Conservation (phyloP, 768 basidiomycete species). For the Leccinum rimulosum region DNA sequence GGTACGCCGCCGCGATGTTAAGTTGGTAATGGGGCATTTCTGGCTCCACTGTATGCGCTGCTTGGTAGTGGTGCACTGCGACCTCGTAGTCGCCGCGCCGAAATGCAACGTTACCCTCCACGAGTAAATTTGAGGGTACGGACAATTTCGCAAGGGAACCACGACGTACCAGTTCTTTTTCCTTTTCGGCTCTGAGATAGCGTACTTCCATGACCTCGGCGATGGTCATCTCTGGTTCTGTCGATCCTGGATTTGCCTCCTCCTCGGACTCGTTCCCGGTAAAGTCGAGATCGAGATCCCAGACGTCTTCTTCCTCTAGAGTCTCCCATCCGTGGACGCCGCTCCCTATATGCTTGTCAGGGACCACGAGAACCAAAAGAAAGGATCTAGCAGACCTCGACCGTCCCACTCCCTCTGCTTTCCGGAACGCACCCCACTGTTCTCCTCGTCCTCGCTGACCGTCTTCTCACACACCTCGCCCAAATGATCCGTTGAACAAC, state of each 20-base stretch:
- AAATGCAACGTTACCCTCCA: conserved; percentile 68
- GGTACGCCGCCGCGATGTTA: conserved; percentile 71
- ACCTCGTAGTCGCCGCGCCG: conserved; percentile 54
- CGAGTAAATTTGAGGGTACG: conserved; percentile 1
- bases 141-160: not conserved
- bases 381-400: conserved; percentile 40
- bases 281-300: conserved; percentile 71
- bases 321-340: conserved; percentile 75
- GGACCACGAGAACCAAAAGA: not conserved
- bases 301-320: conserved; percentile 72
- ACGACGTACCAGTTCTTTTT: conserved; percentile 61
- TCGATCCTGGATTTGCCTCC: conserved; percentile 38
- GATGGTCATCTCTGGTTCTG: conserved; percentile 51
- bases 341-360: conserved; percentile 35
- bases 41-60: conserved; percentile 61
- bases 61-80: conserved; percentile 58
- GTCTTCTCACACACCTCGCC: conserved; percentile 76
- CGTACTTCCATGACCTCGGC: conserved; percentile 74
- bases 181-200: conserved; percentile 64
- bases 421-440: conserved; percentile 53
- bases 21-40: conserved; percentile 76
- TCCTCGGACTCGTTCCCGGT: conserved; percentile 53
- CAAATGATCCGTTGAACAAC: conserved; percentile 75
- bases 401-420: conserved; percentile 80
- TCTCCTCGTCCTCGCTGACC: conserved; percentile 67